Evolutionary conservation across 106 monocot species (phyloP).

Genomic region (Ottelia alismoides): DNA sequence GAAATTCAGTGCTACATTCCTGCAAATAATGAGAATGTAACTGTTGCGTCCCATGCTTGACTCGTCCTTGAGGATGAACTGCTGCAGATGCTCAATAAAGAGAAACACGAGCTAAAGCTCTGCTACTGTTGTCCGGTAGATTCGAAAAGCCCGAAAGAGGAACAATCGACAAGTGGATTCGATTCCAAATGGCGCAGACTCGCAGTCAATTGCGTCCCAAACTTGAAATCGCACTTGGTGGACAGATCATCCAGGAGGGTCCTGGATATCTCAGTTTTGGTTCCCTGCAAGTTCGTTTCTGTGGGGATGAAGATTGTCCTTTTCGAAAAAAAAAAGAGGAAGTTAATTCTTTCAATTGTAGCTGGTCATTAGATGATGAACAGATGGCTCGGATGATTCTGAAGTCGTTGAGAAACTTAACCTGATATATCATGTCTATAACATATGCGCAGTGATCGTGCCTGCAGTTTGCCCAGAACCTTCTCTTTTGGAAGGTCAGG

Average conservation of each 20-base stretch:
- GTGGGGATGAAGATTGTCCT: conserved; percentile 28
- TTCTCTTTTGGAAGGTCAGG: too few relatives aligned
- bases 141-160: background rate
- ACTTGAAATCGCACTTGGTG: conserved; percentile 16
- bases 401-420: too few relatives aligned
- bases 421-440: too few relatives aligned
- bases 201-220: conserved; percentile 19
- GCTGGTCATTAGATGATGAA: conserved; percentile 56
- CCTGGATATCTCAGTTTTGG: conserved; percentile 24
- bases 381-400: conserved; percentile 37
- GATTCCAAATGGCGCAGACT: background rate
- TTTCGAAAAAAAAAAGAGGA: conserved; percentile 13
- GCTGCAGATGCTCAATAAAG: conserved; percentile 22
- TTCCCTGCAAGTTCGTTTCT: conserved; percentile 28
- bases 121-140: conserved; percentile 32
- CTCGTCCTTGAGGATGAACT: conserved; percentile 46
- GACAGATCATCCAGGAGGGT: conserved; percentile 7
- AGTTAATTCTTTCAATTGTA: conserved; percentile 31
- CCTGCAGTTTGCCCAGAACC: too few relatives aligned
- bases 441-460: too few relatives aligned
- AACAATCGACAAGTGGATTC: background rate
- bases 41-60: conserved; percentile 44
- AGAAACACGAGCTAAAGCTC: conserved; percentile 35
- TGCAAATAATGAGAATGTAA: conserved; percentile 66
- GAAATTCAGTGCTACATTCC: conserved; percentile 66